Conservation (phyloP, 1,139 yeast genomes). For the Yamadazyma blattariae region DNA sequence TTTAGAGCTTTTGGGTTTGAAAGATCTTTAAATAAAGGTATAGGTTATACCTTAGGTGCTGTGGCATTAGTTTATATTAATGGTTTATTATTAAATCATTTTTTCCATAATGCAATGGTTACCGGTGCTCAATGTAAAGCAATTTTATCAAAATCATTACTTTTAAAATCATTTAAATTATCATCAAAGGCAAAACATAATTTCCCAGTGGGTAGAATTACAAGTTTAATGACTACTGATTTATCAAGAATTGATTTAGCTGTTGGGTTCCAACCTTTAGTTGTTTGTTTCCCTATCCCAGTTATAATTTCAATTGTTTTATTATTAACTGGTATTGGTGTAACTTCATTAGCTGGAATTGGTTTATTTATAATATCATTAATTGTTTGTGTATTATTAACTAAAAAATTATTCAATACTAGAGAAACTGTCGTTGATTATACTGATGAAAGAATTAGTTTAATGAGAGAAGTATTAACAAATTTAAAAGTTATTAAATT, state of each 20-base stretch:
- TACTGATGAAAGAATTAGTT: conserved; percentile 42
- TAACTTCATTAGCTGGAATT: conserved; percentile 41
- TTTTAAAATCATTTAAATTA: conserved; percentile 39
- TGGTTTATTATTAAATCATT: conserved; percentile 43
- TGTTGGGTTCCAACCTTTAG: conserved; percentile 44
- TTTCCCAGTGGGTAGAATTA: conserved; percentile 40
- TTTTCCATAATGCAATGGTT: conserved; percentile 44
- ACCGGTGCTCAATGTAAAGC: conserved; percentile 48
- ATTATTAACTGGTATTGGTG: conserved; percentile 36
- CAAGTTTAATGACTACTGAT: conserved; percentile 45
- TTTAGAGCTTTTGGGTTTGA: conserved; percentile 33
- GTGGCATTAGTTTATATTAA: conserved; percentile 38
- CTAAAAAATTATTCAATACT: conserved; percentile 32
- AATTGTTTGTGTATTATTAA: conserved; percentile 34
- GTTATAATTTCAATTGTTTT: conserved; percentile 39
- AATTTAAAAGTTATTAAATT: conserved; percentile 45
- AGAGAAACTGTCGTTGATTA: conserved; percentile 39
- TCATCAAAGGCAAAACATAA: conserved; percentile 31
- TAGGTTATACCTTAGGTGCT: conserved; percentile 42
- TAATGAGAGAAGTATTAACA: conserved; percentile 43
- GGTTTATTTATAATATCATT: conserved; percentile 42
- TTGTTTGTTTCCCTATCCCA: conserved; percentile 45
- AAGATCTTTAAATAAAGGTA: conserved; percentile 32
- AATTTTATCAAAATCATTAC: conserved; percentile 37
- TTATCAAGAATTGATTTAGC: conserved; percentile 47